Percentiles rank a stretch among this genome's conserved stretches.
Evolutionary conservation across 139 green algal genomes (phyloP).

Genomic region (Trebouxia sp.): DNA sequence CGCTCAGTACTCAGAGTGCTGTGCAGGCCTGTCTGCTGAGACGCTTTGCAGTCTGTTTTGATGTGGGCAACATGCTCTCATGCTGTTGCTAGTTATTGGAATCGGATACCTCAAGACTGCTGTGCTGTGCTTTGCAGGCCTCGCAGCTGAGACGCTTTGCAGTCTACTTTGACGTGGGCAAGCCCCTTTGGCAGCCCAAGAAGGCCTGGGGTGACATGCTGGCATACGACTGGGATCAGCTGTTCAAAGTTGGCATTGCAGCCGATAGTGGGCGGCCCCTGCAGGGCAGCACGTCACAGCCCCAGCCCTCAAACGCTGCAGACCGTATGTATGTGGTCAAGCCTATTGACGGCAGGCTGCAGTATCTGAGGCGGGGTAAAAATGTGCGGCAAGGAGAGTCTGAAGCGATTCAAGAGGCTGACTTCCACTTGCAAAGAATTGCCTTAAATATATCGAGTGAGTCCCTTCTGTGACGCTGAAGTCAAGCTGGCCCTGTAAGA

Average conservation of each 20-base stretch:
- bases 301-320: not conserved
- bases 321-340: constrained; percentile 63
- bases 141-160: constrained; percentile 64
- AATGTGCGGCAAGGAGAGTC: constrained; percentile 41
- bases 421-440: constrained; percentile 51
- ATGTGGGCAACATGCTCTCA: not conserved
- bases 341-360: constrained; percentile 63
- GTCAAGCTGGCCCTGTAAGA: too few species aligned
- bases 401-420: constrained; percentile 43
- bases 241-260: constrained; percentile 66
- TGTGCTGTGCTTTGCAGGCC: constrained; percentile 45
- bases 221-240: constrained; percentile 67
- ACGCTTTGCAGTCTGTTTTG: not conserved
- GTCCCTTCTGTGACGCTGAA: too few species aligned
- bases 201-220: constrained; percentile 56
- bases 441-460: constrained; percentile 55
- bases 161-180: constrained; percentile 83
- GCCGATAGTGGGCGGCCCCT: not conserved
- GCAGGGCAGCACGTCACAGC: not conserved
- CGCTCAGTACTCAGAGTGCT: too few species aligned
- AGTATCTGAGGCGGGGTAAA: constrained; percentile 60
- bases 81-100: not conserved
- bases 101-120: not conserved
- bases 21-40: too few species aligned
- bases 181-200: constrained; percentile 46